These are phyloP conservation scores for Tanacetum coccineum DNA, from an alignment of 129 eudicot genomes.

Conservation along the genomic window DNA sequence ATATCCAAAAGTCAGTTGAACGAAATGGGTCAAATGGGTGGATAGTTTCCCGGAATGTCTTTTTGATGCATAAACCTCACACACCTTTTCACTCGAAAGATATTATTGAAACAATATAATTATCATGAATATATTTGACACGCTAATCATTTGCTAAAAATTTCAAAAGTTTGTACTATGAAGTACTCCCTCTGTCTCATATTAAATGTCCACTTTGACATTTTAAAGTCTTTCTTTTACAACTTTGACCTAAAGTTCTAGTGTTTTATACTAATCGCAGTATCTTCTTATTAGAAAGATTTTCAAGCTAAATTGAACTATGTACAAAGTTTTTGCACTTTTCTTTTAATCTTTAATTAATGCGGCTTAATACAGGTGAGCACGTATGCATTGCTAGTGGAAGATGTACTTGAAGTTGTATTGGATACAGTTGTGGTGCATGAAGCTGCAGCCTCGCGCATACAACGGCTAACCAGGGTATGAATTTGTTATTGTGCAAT, in stretches of 20 bases:
- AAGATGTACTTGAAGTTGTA: slow-evolving; percentile 71
- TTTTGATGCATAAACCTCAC: neutral
- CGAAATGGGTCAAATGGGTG: neutral
- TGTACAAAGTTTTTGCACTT: neutral
- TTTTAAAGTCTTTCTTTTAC: no score
- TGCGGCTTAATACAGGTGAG: slow-evolving; percentile 48
- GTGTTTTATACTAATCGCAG: neutral
- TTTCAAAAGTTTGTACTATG: no score
- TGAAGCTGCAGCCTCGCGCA: slow-evolving; percentile 66
- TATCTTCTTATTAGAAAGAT: no score
- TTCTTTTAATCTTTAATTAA: neutral
- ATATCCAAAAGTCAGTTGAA: neutral
- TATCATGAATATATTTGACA: neutral
- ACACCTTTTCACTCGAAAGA: neutral
- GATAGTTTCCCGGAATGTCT: neutral
- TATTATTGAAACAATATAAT: neutral
- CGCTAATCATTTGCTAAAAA: no score
- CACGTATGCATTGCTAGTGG: slow-evolving; percentile 61
- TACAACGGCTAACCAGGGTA: slow-evolving; percentile 83
- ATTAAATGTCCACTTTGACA: no score
- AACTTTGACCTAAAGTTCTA: no score
- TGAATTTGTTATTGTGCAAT: neutral
- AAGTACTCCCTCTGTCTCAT: no score
- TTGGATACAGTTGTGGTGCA: slow-evolving; percentile 63
- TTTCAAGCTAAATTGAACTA: neutral